These are phyloP conservation scores for Takakia lepidozioides DNA, from an alignment of 225 moss, liverwort and hornwort species.

Conservation along the genomic window DNA sequence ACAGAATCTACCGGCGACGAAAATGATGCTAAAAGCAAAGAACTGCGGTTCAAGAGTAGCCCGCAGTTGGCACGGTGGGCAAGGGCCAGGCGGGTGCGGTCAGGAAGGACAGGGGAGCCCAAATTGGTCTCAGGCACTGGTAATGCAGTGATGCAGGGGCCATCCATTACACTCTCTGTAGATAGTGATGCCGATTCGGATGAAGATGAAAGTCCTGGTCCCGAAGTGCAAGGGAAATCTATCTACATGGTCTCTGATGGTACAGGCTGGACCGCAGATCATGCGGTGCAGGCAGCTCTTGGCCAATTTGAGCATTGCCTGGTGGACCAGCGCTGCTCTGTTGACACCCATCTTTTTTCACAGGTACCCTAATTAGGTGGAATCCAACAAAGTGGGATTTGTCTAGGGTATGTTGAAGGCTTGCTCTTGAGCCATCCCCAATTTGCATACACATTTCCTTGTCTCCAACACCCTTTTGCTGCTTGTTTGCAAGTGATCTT, in stretches of 20 bases:
- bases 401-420: no score
- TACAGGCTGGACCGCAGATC: conserved; percentile 90
- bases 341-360: conserved; percentile 83
- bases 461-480: no score
- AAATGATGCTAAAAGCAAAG: no score
- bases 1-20: no score
- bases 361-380: no score
- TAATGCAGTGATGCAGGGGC: conserved; percentile 11
- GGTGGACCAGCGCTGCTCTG: conserved; percentile 77
- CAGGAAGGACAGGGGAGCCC: conserved; percentile 32
- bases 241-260: conserved; percentile 89
- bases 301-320: conserved; percentile 97
- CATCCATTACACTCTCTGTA: conserved; percentile 6
- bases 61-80: conserved; percentile 86
- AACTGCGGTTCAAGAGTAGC: no score
- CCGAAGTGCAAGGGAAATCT: conserved; percentile 30
- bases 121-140: conserved; percentile 8
- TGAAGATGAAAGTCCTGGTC: conserved; percentile 22
- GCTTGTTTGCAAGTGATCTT: no score
- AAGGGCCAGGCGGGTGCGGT: conserved; percentile 62
- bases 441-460: no score
- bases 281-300: conserved; percentile 82
- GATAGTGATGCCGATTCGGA: background rate
- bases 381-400: no score
- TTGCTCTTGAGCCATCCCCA: no score